phyloP scores from a whole-genome alignment of 306 rosid genomes.

The Citrullus colocynthis region DNA sequence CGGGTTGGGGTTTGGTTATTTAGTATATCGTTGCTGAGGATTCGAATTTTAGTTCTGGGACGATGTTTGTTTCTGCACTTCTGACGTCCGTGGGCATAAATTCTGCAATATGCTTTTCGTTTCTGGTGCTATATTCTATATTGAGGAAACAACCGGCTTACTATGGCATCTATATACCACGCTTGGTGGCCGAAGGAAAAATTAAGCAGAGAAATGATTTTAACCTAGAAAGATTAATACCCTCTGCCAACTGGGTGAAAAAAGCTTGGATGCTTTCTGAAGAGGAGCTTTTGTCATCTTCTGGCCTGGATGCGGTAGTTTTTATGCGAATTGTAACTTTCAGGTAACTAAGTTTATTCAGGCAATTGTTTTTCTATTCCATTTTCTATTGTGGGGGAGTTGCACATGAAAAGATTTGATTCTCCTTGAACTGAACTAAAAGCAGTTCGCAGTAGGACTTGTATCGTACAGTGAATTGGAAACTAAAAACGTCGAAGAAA shows the following conservation, averaged over 20 bases:
- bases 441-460: background rate
- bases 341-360: constrained; percentile 23
- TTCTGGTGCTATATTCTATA: constrained; percentile 61
- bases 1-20: constrained; percentile 6
- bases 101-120: constrained; percentile 59
- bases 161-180: constrained; percentile 59
- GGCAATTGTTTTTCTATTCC: background rate
- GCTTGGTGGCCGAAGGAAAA: constrained; percentile 54
- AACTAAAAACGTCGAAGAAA: background rate
- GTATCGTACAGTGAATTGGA: background rate
- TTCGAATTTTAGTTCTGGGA: constrained; percentile 11
- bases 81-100: constrained; percentile 78
- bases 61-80: constrained; percentile 80
- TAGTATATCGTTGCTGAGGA: constrained; percentile 1
- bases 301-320: constrained; percentile 76
- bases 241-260: constrained; percentile 68
- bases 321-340: constrained; percentile 67
- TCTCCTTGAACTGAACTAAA: background rate
- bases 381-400: no score
- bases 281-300: constrained; percentile 49
- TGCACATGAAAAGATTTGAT: no score
- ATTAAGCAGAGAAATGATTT: constrained; percentile 32
- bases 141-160: constrained; percentile 70
- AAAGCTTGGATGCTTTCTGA: constrained; percentile 76
- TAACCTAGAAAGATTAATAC: constrained; percentile 66